Conservation (phyloP, 345 rosid genomes). For the thale cress (Arabidopsis thaliana) region DNA sequence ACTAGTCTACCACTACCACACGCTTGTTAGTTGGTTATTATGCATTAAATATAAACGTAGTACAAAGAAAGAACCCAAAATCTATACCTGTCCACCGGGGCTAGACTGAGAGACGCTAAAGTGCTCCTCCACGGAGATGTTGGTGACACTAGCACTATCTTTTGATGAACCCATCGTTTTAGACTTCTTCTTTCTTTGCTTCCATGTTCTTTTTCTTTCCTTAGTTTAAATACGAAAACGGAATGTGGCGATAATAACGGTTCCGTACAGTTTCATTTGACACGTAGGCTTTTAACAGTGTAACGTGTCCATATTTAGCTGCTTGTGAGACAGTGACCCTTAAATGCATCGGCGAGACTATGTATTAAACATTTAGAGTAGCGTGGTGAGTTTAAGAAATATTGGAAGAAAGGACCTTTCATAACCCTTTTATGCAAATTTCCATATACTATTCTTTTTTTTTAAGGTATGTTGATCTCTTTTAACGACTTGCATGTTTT, state of each 20-base stretch:
- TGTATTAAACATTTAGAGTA: no score
- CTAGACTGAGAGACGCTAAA: slow-evolving; percentile 32
- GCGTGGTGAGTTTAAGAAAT: no score
- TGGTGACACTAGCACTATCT: slow-evolving; percentile 10
- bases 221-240: not conserved
- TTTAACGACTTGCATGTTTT: not conserved
- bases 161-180: slow-evolving; percentile 26
- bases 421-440: no score
- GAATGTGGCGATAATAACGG: not conserved
- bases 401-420: no score
- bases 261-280: slow-evolving; percentile 4
- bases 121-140: slow-evolving; percentile 34
- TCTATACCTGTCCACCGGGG: slow-evolving; percentile 29
- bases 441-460: not conserved
- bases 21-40: no score
- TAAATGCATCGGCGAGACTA: not conserved
- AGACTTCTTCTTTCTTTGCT: not conserved
- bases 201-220: not conserved
- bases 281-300: slow-evolving; percentile 4
- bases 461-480: no score
- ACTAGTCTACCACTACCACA: no score
- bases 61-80: no score
- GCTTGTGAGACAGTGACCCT: slow-evolving; percentile 20
- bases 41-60: no score
- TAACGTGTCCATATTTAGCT: slow-evolving; percentile 8